Base-by-base conservation (phyloP, 1,284 basidiomycete genomes). In the Leccinum griseonigrum region DNA sequence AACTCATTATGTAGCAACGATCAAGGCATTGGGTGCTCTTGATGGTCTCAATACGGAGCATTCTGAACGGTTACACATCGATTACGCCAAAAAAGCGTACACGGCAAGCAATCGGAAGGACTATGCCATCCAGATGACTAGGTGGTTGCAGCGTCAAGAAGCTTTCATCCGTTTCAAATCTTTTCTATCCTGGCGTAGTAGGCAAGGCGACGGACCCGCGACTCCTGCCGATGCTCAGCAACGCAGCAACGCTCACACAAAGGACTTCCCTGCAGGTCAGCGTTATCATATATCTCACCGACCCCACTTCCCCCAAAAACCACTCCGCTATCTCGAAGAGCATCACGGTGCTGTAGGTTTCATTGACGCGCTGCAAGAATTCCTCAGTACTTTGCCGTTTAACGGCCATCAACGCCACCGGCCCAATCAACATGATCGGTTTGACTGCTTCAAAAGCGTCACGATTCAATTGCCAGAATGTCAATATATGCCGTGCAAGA, bases 41-140 rank as follows among this genome's bases (percentile, higher is more conserved):
- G 61, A 69, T 32, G 58, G 60, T n/a, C 60, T 63, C 38, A 66
- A 69, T 40, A 58, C 61, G 1, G 66, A 69, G 29, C 51, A 56
- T 13, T 60, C 61, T 6, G 67, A 69, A 40, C 38, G 59, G 2
- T 54, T 69, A 11, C 66, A 67, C 8, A 69, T 69, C 2, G 56
- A 68, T 60, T 64, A 55, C 16, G 62, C 64, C 14, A 69, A 69
- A 60, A 56, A 64, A n/a, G 64, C 54, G 2, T 68, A 66, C 22
- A 4, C 22, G 0, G 60, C 59, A 10, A 64, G 57, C 16, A 68
- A 62, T 16, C 26, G 32, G 8, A 60, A 57, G 11, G 62, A 68
- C 31, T 66, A 64, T 16, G 48, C 40, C 4, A 31, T 64, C 22
- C 59, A 65, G 13, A 64, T 64, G 58, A 55, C 43, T 0, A 50